phyloP scores from a whole-genome alignment of 2,329 filamentous ascomycete species.

The Beauveria sp. region DNA sequence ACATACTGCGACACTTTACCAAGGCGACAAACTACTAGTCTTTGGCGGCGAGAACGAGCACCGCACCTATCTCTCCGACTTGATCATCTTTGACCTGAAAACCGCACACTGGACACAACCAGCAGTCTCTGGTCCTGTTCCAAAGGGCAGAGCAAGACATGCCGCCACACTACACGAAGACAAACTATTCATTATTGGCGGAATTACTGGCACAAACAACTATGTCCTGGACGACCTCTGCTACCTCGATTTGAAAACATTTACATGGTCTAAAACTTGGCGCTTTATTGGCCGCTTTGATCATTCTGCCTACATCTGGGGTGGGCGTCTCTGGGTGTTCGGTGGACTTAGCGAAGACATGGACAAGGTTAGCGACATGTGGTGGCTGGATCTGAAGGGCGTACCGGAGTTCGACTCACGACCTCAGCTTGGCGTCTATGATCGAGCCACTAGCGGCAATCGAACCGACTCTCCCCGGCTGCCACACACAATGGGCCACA shows the following conservation, averaged over 20 bases:
- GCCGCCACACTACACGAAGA: slow-evolving; percentile 93
- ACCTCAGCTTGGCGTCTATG: slow-evolving; percentile 47
- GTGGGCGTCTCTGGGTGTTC: slow-evolving; percentile 91
- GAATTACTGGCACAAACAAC: slow-evolving; percentile 89
- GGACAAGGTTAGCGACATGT: slow-evolving; percentile 92
- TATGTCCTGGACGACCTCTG: slow-evolving; percentile 92
- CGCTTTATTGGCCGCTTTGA: slow-evolving; percentile 92
- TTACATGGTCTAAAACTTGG: slow-evolving; percentile 95
- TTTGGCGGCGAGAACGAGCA: slow-evolving; percentile 99
- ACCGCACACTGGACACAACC: slow-evolving; percentile 95
- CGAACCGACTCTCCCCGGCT: slow-evolving; percentile 45
- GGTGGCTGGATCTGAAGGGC: slow-evolving; percentile 94
- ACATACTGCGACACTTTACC: slow-evolving; percentile 89
- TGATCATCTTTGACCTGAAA: slow-evolving; percentile 92
- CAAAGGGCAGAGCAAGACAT: slow-evolving; percentile 85
- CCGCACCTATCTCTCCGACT: slow-evolving; percentile 86
- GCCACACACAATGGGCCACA: slow-evolving; percentile 41
- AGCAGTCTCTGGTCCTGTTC: slow-evolving; percentile 73
- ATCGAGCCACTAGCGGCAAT: slow-evolving; percentile 35
- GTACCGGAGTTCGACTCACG: slow-evolving; percentile 74
- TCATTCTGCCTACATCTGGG: slow-evolving; percentile 88
- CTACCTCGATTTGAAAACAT: slow-evolving; percentile 93
- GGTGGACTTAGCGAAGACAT: slow-evolving; percentile 92
- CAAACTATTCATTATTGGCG: slow-evolving; percentile 90
- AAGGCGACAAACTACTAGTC: slow-evolving; percentile 90